Percentiles rank a stretch among this genome's conserved stretches.
phyloP scores from a whole-genome alignment of 306 rosid genomes.

The Glycine tomentella region DNA sequence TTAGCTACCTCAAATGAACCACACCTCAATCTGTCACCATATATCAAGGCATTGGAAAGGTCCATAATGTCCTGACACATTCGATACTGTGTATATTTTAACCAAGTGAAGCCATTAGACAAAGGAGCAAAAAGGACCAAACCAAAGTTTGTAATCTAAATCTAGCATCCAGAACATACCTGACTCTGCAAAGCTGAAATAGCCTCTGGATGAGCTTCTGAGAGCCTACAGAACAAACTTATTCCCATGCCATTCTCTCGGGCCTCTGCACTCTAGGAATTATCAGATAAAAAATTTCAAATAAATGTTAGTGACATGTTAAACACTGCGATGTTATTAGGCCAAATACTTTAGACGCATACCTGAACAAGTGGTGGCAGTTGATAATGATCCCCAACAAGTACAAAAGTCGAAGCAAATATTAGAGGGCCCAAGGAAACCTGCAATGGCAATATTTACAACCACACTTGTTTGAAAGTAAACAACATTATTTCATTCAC shows the following conservation, averaged over 20 bases:
- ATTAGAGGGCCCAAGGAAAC: constrained; percentile 93
- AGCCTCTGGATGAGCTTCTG: constrained; percentile 95
- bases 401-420: constrained; percentile 87
- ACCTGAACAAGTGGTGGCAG: constrained; percentile 95
- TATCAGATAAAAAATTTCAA: constrained; percentile 21
- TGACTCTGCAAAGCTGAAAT: constrained; percentile 89
- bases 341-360: constrained; percentile 16
- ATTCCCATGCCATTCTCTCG: constrained; percentile 93
- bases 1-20: constrained; percentile 84
- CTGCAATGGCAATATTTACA: constrained; percentile 56
- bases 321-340: too few species aligned
- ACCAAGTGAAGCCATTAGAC: constrained; percentile 35
- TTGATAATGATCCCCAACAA: constrained; percentile 98
- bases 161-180: constrained; percentile 55
- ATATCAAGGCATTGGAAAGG: constrained; percentile 90
- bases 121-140: constrained; percentile 37
- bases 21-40: constrained; percentile 89
- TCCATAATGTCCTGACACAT: constrained; percentile 95
- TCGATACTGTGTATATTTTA: constrained; percentile 73
- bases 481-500: neutral
- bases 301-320: neutral
- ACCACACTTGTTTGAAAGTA: neutral
- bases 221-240: constrained; percentile 92
- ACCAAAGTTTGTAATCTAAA: constrained; percentile 16
- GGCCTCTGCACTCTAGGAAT: constrained; percentile 83